Evolutionary conservation across 2,329 filamentous ascomycete species (phyloP), one percentile per base, ranked within the genome.

Genomic region (Hirsutella rhossiliensis): DNA sequence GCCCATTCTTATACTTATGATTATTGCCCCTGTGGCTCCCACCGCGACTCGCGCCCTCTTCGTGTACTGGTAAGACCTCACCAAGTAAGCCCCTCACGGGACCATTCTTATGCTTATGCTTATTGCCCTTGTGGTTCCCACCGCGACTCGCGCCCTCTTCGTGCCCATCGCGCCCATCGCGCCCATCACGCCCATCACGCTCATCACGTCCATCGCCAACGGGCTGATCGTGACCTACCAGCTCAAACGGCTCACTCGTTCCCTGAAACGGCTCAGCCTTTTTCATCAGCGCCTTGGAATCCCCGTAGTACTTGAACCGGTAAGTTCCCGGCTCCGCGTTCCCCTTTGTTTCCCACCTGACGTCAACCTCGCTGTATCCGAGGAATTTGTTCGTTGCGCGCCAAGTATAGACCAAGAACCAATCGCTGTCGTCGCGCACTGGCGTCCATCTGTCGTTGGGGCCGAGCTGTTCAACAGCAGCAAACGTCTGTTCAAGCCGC

Each of bases 351-450:
- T 90, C 84, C 90, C 90, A 97, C 41, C 74, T 73, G 42, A 95
- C 71, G 8, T 72, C 80, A 1, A 88, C 89, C 58, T 89, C 78
- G 55, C 87, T 94, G 29, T 81, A 80, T 0, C 82, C 87, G 17
- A 87, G 60, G 2, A 88, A 44, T 2, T 71, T 72, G 54, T 78
- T 84, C 2, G 77, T 83, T 32, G 88, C 71, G 52, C 76, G 75
- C 90, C 90, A 97, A 30, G 76, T 70, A 56, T 82, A 95, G 11
- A 92, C 72, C n/a, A 96, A 63, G 48, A 78, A 80, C 89, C 89
- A 97, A 58, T 96, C 89, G 4, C 66, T 65, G 56, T 96, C 90
- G 46, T 80, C 77, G 13, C 79, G 72, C 2, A 92, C 74, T 31
- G 67, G 70, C 6, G 61, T 64, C 90, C 90, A 96, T 0, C 43